Base-by-base conservation (phyloP, 176 grass and related monocot species). In the Oropetium thomaeum region DNA sequence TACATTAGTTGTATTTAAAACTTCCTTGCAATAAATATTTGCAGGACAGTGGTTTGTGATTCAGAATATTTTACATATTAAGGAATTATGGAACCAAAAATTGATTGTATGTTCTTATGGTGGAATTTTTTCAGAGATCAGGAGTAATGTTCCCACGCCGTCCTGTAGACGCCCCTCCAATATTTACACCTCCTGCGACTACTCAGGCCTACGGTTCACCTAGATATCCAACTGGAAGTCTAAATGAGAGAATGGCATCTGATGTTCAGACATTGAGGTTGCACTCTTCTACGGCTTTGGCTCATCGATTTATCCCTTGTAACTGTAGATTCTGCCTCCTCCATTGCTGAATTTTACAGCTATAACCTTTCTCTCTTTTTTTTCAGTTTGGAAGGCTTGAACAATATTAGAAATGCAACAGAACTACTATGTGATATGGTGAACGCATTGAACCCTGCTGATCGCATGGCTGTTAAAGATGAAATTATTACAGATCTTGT, bases 371-470 rank as follows among this genome's bases (percentile, higher is more conserved):
- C 34, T 42, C 54, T 38, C 25, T 72, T 67, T 45, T 55, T 43
- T 14, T 47, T 77, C 86, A 99, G 96, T 90, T 69, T 88, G 71
- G 84, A 75, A 52, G 92, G 92, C 65, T 85, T 99, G 65, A 77
- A 89, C 69, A 83, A 88, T 75, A 99, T 99, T 70, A 86, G 73
- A 67, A 85, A 81, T 79, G 76, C 83, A 35, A 83, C 76, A 64
- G 96, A 95, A 69, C 73, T 99, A 30, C 77, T 99, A 51, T 84
- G 28, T 83, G 96, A 99, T 40, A 99, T 99, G 96, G 45, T 99
- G 70, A 88, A 86, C 37, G 92, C 89, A 84, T 79, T 90, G 70
- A 90, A 96, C 69, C 92, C 96, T 58, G 13, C 75, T 74, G 88
- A 99, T 82, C 85, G 65, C 65, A 75, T 80, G 86, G 82, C 85